Evolutionary conservation across 306 rosid species (phyloP).

Genomic region (Casuarina cunninghamiana): DNA sequence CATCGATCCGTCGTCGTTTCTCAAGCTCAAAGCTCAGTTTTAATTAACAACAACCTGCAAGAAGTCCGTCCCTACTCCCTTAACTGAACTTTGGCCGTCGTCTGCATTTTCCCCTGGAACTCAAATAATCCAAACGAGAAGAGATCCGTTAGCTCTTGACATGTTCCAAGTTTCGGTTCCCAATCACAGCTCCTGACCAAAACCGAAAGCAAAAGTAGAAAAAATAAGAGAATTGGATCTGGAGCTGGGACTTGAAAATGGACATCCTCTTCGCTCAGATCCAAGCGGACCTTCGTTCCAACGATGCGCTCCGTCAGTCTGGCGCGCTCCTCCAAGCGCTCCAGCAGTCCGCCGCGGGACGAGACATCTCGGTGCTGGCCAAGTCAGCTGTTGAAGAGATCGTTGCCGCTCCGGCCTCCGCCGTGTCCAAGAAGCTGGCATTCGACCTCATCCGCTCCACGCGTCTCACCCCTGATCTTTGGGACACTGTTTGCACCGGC

Average conservation of each 20-base stretch:
- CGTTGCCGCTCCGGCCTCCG: constrained; percentile 95
- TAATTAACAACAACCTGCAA: too few species aligned
- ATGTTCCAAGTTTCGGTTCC: background rate
- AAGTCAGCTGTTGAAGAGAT: constrained; percentile 94
- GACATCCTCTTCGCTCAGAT: constrained; percentile 98
- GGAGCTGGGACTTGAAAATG: constrained; percentile 38
- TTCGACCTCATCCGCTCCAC: constrained; percentile 96
- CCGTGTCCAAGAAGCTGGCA: constrained; percentile 90
- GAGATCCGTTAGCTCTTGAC: background rate
- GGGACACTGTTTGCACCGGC: constrained; percentile 90
- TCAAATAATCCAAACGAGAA: too few species aligned
- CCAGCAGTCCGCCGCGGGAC: constrained; percentile 98
- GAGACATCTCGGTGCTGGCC: constrained; percentile 84
- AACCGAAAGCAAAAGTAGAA: background rate
- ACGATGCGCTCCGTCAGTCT: constrained; percentile 94
- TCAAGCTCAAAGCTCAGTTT: too few species aligned
- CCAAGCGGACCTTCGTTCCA: constrained; percentile 98
- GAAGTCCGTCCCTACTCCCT: constrained; percentile 44
- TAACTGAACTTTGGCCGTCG: background rate
- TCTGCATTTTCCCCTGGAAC: background rate
- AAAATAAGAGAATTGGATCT: constrained; percentile 21
- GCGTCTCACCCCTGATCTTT: constrained; percentile 88
- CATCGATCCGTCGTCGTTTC: too few species aligned
- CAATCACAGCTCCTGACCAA: background rate
- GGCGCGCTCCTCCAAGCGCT: constrained; percentile 95